Evolutionary conservation across 768 basidiomycete species (phyloP), one percentile per base, ranked within the genome.

Genomic region (Calvatia gigantea): DNA sequence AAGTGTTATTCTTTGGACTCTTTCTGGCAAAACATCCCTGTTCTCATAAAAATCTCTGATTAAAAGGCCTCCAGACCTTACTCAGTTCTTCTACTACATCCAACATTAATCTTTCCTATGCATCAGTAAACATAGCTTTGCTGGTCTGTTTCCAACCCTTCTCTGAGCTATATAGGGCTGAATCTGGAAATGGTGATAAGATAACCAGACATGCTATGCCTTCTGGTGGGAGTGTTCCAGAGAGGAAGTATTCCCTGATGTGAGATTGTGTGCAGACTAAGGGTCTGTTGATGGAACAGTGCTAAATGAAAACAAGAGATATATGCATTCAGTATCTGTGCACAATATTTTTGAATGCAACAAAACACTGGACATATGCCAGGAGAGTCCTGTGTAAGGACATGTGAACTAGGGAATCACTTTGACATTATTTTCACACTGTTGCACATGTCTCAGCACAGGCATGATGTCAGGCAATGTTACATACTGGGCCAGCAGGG

Each of bases 331-430:
- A 53, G n/a, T 27, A 33, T 25, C 37, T 23, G 27, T 32, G 9
- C 15, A 6, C n/a, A 33, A 33, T 11, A 28, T 32, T 21, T 31
- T 25, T 23, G 6, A 14, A 21, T 62, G 70, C 23, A 12, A 42
- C 19, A 23, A 7, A 12, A 23, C 19, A 12, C 3, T 21, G 41
- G 8, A 23, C 41, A 21, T 62, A 78, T 75, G 6, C 76, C 75
- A 11, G 70, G 60, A 6, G 73, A 74, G 23, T 76, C 72, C 54
- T 77, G 75, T 7, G 72, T 75, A 17, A 78, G 61, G 11, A 78
- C 73, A 15, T 73, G 70, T 2, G 75, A 72, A n/a, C 61, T 63
- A 2, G 64, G 57, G 61, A 76, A 77, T 6, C 68, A 67, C 41
- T 62, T 57, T 0, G 73, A 71, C 58, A 69, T 75, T 37, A 73